phyloP scores from a whole-genome alignment of 208 protist genomes.

The Paratrypanosoma confusum region DNA sequence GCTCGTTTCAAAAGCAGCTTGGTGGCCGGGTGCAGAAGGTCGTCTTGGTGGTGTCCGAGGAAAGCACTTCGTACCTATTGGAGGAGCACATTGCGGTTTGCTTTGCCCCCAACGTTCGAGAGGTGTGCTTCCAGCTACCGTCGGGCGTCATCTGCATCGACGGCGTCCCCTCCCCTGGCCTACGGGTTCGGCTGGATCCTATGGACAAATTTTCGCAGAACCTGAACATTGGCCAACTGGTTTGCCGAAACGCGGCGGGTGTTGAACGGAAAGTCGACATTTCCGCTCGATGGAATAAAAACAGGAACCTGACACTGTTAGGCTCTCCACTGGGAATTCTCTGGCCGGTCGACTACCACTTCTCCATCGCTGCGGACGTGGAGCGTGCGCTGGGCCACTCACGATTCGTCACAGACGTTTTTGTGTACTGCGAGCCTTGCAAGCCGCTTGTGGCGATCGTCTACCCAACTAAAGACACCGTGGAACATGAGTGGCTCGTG shows the following conservation, averaged over 20 bases:
- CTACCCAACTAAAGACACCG: slow-evolving; percentile 66
- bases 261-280: slow-evolving; percentile 29
- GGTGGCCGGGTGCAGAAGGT: slow-evolving; percentile 64
- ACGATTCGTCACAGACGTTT: slow-evolving; percentile 79
- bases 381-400: slow-evolving; percentile 63
- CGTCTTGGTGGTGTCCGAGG: slow-evolving; percentile 52
- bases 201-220: slow-evolving; percentile 36
- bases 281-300: slow-evolving; percentile 53
- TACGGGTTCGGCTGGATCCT: slow-evolving; percentile 40
- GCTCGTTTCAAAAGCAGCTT: slow-evolving; percentile 43
- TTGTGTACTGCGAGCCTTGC: slow-evolving; percentile 58
- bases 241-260: slow-evolving; percentile 13
- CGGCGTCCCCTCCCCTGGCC: slow-evolving; percentile 43
- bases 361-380: slow-evolving; percentile 50
- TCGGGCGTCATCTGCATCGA: slow-evolving; percentile 70
- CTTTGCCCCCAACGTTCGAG: slow-evolving; percentile 61
- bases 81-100: slow-evolving; percentile 74
- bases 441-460: slow-evolving; percentile 77
- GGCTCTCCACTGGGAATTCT: slow-evolving; percentile 53
- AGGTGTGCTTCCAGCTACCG: slow-evolving; percentile 66
- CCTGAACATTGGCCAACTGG: slow-evolving; percentile 52
- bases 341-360: slow-evolving; percentile 69
- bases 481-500: slow-evolving; percentile 74
- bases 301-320: slow-evolving; percentile 50
- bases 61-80: slow-evolving; percentile 55